Evolutionary conservation across 2,329 filamentous ascomycete genomes (phyloP).

Genomic region (Sporothrix phasma): DNA sequence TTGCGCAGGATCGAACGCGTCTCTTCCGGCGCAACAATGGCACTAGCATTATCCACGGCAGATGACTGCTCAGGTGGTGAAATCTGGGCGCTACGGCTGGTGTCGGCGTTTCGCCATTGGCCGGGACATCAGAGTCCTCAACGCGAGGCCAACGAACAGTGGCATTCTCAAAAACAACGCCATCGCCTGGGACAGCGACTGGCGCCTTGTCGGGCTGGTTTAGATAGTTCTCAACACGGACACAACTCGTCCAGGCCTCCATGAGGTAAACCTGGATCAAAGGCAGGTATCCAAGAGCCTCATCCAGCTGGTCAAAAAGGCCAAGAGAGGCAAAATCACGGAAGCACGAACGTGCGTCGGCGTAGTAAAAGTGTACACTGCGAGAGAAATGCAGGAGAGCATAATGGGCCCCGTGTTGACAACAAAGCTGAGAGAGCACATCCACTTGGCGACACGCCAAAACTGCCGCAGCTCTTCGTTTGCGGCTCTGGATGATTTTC

Average conservation of each 20-base stretch:
- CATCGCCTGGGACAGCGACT: slow-evolving; percentile 21
- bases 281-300: slow-evolving; percentile 26
- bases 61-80: background rate
- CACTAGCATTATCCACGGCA: background rate
- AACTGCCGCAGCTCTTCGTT: slow-evolving; percentile 29
- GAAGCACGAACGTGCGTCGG: slow-evolving; percentile 26
- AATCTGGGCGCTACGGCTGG: background rate
- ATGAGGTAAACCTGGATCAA: slow-evolving; percentile 27
- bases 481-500: slow-evolving; percentile 27
- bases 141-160: slow-evolving; percentile 28
- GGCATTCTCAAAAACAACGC: slow-evolving; percentile 24
- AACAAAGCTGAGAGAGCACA: slow-evolving; percentile 24
- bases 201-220: slow-evolving; percentile 25
- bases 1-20: slow-evolving; percentile 27
- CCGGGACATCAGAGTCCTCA: slow-evolving; percentile 21
- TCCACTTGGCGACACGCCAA: slow-evolving; percentile 26
- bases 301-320: slow-evolving; percentile 28
- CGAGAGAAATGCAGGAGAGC: slow-evolving; percentile 26
- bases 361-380: slow-evolving; percentile 27
- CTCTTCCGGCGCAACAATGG: slow-evolving; percentile 15
- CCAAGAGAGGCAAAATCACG: slow-evolving; percentile 28
- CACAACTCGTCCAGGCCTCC: slow-evolving; percentile 29
- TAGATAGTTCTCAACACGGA: slow-evolving; percentile 28
- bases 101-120: background rate
- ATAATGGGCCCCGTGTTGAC: slow-evolving; percentile 27